Evolutionary conservation across 1,139 yeast species (phyloP).

Genomic region (Hansenula lynferdii): DNA sequence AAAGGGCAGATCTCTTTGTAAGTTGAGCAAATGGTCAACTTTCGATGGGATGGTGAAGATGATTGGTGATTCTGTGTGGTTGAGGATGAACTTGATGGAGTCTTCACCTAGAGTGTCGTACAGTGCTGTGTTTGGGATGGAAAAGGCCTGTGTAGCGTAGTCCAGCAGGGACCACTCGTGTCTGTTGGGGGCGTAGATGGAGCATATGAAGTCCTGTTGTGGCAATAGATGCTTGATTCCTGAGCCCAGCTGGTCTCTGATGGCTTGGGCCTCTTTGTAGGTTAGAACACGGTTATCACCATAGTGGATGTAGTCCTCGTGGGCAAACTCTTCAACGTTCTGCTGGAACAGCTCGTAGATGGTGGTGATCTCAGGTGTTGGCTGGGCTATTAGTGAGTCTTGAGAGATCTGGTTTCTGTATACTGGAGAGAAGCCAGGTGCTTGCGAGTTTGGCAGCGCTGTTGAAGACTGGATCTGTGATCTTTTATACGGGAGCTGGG

Average conservation of each 20-base stretch:
- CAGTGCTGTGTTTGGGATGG: slow-evolving; percentile 31
- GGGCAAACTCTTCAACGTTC: too few species aligned
- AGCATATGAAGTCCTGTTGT: slow-evolving; percentile 4
- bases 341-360: too few species aligned
- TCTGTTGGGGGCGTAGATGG: slow-evolving; percentile 11
- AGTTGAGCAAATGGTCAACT: too few species aligned
- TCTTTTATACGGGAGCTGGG: too few species aligned
- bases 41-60: slow-evolving; percentile 28
- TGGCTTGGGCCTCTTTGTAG: slow-evolving; percentile 4
- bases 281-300: too few species aligned
- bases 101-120: slow-evolving; percentile 34
- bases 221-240: slow-evolving; percentile 3
- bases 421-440: too few species aligned
- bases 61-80: slow-evolving; percentile 29
- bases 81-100: slow-evolving; percentile 29
- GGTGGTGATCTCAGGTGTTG: too few species aligned
- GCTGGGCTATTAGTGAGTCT: too few species aligned
- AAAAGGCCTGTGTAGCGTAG: slow-evolving; percentile 28
- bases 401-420: too few species aligned
- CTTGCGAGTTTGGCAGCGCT: too few species aligned
- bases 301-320: too few species aligned
- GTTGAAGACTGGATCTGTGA: too few species aligned
- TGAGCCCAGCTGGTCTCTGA: slow-evolving; percentile 8
- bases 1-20: background rate
- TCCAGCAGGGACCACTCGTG: slow-evolving; percentile 21